phyloP scores from a whole-genome alignment of 2,329 filamentous ascomycete species.

The Diaporthe caulivora region DNA sequence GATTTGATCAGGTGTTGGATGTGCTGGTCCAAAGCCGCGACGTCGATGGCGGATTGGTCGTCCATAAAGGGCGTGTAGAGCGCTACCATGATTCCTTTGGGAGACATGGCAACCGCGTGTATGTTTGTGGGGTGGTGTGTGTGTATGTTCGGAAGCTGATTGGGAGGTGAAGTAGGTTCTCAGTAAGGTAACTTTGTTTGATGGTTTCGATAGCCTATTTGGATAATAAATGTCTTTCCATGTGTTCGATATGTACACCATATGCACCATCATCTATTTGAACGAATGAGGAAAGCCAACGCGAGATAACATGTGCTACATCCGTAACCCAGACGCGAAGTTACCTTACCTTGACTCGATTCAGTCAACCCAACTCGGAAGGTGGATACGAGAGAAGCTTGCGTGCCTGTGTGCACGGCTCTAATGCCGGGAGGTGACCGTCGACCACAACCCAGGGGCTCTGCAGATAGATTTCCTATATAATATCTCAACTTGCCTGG shows the following conservation, averaged over 20 bases:
- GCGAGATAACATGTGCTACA: neutral
- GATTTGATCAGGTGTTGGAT: conserved; percentile 58
- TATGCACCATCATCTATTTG: neutral
- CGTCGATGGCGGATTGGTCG: conserved; percentile 56
- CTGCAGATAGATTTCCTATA: no score
- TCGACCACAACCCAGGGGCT: no score
- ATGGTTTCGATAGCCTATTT: neutral
- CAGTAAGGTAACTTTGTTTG: no score
- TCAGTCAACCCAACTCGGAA: neutral
- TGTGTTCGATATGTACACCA: no score
- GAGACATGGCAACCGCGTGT: conserved; percentile 38
- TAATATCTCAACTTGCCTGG: no score
- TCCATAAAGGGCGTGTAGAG: conserved; percentile 61
- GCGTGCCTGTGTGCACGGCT: no score
- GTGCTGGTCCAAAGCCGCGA: conserved; percentile 54
- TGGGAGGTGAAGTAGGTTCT: no score
- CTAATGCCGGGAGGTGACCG: no score
- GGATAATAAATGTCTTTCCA: neutral
- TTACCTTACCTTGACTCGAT: no score
- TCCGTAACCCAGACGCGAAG: no score
- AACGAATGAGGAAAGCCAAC: neutral
- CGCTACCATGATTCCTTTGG: conserved; percentile 60
- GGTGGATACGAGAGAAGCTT: neutral
- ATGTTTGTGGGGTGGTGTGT: neutral
- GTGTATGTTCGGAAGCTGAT: neutral